Conservation (phyloP, 345 rosid genomes). For the Lumnitzera racemosa region DNA sequence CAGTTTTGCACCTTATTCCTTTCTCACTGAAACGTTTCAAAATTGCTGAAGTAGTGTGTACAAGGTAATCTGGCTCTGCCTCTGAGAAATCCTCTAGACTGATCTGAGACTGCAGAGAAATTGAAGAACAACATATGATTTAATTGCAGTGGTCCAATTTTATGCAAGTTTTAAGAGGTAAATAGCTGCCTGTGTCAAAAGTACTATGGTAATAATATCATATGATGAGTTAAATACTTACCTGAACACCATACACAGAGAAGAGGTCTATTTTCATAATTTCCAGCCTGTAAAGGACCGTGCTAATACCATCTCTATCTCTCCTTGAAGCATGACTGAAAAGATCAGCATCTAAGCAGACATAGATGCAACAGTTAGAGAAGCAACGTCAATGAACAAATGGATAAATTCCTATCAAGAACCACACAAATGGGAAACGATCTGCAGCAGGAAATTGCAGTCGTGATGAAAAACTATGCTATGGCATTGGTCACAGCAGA, state of each 20-base stretch:
- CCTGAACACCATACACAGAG: conserved; percentile 82
- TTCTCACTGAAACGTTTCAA: conserved; percentile 55
- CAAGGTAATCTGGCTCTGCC: conserved; percentile 81
- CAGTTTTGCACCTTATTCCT: conserved; percentile 50
- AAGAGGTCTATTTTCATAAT: conserved; percentile 71
- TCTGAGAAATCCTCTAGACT: conserved; percentile 79
- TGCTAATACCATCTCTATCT: conserved; percentile 31
- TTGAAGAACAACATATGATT: background rate
- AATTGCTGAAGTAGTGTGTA: conserved; percentile 58
- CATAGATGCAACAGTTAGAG: conserved; percentile 1
- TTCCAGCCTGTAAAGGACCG: conserved; percentile 67
- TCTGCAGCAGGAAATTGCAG: too few relatives aligned
- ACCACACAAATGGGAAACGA: too few relatives aligned
- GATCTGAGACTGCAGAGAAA: conserved; percentile 48
- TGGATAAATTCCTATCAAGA: too few relatives aligned
- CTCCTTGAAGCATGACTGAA: conserved; percentile 35
- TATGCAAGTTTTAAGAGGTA: too few relatives aligned
- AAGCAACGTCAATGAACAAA: conserved; percentile 4
- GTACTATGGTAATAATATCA: background rate
- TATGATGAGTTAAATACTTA: conserved; percentile 20
- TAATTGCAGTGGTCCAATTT: background rate
- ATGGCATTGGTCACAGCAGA: too few relatives aligned
- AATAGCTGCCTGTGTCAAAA: background rate
- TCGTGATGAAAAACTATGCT: too few relatives aligned
- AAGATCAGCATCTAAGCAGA: conserved; percentile 44